These are phyloP conservation scores for Fusarium coicis DNA, from an alignment of 2,329 filamentous ascomycete genomes.

Conservation along the genomic window DNA sequence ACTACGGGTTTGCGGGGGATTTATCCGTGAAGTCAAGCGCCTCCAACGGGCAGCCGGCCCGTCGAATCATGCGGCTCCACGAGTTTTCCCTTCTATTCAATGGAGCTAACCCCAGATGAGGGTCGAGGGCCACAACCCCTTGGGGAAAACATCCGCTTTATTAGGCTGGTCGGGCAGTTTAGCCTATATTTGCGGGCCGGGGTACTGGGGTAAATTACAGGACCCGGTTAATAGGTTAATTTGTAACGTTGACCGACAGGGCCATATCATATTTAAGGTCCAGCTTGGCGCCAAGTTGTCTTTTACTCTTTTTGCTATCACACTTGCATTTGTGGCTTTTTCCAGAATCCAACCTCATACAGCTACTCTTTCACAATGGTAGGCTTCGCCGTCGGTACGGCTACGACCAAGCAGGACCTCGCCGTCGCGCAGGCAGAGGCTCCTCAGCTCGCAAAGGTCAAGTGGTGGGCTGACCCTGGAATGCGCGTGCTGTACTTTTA, in stretches of 20 bases:
- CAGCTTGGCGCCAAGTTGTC: constrained; percentile 9
- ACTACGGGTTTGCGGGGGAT: not conserved
- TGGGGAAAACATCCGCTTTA: not conserved
- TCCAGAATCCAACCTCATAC: no score
- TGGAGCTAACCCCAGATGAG: not conserved
- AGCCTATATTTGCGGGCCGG: constrained; percentile 1
- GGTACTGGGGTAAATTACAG: constrained; percentile 3
- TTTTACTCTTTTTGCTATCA: not conserved
- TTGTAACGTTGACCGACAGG: not conserved
- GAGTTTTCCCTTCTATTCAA: not conserved
- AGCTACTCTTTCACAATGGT: not conserved
- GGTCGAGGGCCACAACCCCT: not conserved
- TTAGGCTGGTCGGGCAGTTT: constrained; percentile 1
- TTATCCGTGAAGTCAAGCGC: not conserved
- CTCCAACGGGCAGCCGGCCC: constrained; percentile 8
- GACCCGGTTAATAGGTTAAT: constrained; percentile 17
- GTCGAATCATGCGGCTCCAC: constrained; percentile 2
- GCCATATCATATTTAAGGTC: constrained; percentile 1
- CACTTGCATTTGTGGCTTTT: not conserved
- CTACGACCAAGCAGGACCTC: constrained; percentile 33
- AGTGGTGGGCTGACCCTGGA: constrained; percentile 66
- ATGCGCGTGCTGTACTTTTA: constrained; percentile 62
- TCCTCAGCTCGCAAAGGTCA: constrained; percentile 64
- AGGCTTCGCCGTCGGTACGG: constrained; percentile 8
- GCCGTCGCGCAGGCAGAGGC: constrained; percentile 56